Percentiles rank a stretch among this genome's conserved stretches.
Conservation (phyloP, 2,329 filamentous ascomycete species). For the Ceratocystis destructans region DNA sequence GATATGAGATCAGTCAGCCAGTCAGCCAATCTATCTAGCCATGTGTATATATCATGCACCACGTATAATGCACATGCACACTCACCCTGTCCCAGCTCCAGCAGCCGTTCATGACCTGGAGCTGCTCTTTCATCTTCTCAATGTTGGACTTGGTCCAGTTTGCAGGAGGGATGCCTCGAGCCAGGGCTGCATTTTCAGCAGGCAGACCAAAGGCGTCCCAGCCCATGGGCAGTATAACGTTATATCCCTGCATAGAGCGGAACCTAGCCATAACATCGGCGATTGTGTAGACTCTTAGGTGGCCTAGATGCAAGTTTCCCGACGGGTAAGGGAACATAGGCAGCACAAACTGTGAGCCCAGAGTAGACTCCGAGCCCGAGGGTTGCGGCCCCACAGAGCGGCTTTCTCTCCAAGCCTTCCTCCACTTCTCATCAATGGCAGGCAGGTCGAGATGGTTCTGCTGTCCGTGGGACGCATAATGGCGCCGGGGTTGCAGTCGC, state of each 20-base stretch:
- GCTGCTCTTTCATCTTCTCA: slow-evolving; percentile 67
- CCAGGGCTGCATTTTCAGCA: slow-evolving; percentile 81
- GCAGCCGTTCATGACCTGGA: slow-evolving; percentile 62
- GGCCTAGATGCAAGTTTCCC: slow-evolving; percentile 71
- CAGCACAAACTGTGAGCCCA: slow-evolving; percentile 51
- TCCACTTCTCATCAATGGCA: slow-evolving; percentile 38
- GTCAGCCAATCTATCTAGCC: background rate
- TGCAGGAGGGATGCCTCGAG: slow-evolving; percentile 62
- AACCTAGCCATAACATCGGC: slow-evolving; percentile 73
- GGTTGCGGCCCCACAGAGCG: slow-evolving; percentile 17
- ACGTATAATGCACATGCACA: slow-evolving; percentile 20
- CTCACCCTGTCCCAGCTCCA: slow-evolving; percentile 75
- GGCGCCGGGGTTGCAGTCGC: background rate
- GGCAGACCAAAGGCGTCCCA: slow-evolving; percentile 90
- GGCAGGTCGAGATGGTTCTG: slow-evolving; percentile 15
- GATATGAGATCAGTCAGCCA: background rate
- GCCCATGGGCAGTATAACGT: slow-evolving; percentile 78
- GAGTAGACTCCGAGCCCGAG: slow-evolving; percentile 10
- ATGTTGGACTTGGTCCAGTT: slow-evolving; percentile 74
- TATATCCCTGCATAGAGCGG: slow-evolving; percentile 55
- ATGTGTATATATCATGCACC: no score
- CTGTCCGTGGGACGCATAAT: background rate
- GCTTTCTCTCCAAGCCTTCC: slow-evolving; percentile 31
- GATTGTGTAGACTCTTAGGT: slow-evolving; percentile 80
- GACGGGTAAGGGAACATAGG: slow-evolving; percentile 94